Evolutionary conservation across 768 basidiomycete species (phyloP), one percentile per base, ranked within the genome.

Genomic region (Rhodotorula graminis): DNA sequence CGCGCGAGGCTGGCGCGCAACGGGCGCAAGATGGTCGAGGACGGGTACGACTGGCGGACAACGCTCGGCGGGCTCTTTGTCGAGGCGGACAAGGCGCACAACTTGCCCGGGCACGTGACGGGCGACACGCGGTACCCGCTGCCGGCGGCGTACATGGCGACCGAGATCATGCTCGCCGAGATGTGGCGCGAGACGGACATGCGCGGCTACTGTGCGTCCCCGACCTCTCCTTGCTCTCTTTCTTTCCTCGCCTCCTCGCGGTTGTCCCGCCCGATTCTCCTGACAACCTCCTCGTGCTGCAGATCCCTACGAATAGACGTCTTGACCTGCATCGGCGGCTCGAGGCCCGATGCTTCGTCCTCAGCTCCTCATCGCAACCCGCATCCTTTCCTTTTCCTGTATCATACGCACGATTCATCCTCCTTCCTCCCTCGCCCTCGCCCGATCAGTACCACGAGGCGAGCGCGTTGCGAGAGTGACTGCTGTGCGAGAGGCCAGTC

Each of bases 11-110:
- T 72, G 0, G 71, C 62, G 10, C 9, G 21, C 27, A 72, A 72
- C 66, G 71, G 66, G 42, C 66, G 71, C 31, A 60, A 31, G 53
- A 66, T 72, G 42, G 71, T 72, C 62, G 66, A 72, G 58, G 59
- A 58, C 46, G 66, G 71, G 33, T 68, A 61, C 62, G 71, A 72
- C 62, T 72, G 71, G 71, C 31, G 71, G 42, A 64, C 66, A 44
- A 68, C 71, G 37, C 52, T 72, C 8, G n/a, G 33, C 4, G 66
- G 59, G 12, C 27, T 72, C 58, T 72, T 72, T 40, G 58, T 44
- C 56, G 71, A 72, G 58, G 49, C 63, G 31, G 56, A 33, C 29
- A 31, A 18, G 42, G 71, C 71, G 31, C 2, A 19, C 19, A 72
- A 72, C 49, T 8, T 68, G 12, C 61, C 47, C 18, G 57, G 50